Base-by-base conservation (phyloP, 116 monocot genomes). In the Zostera marina region DNA sequence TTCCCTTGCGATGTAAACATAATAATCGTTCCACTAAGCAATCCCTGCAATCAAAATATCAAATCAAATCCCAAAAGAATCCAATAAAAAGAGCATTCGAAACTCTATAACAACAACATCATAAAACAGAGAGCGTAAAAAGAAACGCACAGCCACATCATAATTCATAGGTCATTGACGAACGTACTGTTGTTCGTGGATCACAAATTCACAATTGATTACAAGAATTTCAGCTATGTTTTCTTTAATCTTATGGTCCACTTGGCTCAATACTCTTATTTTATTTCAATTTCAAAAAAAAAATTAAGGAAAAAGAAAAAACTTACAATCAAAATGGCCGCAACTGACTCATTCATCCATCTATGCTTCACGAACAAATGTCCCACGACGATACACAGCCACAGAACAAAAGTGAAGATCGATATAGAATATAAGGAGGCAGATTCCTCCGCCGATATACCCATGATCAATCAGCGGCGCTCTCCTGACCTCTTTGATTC, bases 381-480 rank as follows among this genome's bases (percentile, higher is more conserved):
- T 12, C 87, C 87, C 10, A 79, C 52, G 42, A 87, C 71, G 44
- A 87, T 87, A 69, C 87, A 87, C 44, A 60, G 60, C 61, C 87
- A 82, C 15, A 87, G 71, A 21, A 87, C 63, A 32, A 64, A 68
- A 8, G 76, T 61, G 63, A 82, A 87, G 32, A 87, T 10, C 39
- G 62, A 76, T 64, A 83, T 76, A 39, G 83, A 66, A n/a, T 67
- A 63, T 1, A 83, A 63, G 40, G 83, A 73, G 5, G 64, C 55
- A 53, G 73, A 63, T 38, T 83, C 76, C 16, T 70, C 67, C 11
- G 52, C 62, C 9, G 43, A 13, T 24, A 40, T 3, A n/a, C 44
- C 60, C 21, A 52, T 3, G 70, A 67, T 15, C 66, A 42, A 26
- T 4, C 26, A 26, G n/a, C n/a, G n/a, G 11, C 26, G 56, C 11